These are phyloP conservation scores for Penicillium sp. DNA, from an alignment of 2,329 filamentous ascomycete genomes.

Conservation along the genomic window DNA sequence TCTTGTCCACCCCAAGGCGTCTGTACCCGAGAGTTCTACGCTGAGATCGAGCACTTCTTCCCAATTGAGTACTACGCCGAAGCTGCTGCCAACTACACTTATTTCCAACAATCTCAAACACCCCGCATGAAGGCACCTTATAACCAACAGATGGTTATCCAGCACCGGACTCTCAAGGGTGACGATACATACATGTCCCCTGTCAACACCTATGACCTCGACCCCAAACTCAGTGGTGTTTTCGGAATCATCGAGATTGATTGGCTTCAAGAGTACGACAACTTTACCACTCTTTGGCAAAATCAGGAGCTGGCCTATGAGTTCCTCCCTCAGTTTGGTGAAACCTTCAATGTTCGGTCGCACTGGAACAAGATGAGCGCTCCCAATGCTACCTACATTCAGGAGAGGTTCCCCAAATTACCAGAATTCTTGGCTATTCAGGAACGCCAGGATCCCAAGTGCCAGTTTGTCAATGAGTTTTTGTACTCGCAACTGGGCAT, in stretches of 20 bases:
- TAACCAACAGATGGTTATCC: constrained; percentile 16
- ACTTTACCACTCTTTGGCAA: constrained; percentile 15
- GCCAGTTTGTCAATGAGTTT: constrained; percentile 20
- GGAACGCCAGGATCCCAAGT: constrained; percentile 17
- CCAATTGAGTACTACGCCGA: constrained; percentile 16
- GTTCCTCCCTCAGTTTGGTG: constrained; percentile 14
- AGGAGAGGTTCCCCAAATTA: constrained; percentile 13
- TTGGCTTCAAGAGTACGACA: constrained; percentile 17
- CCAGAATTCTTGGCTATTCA: constrained; percentile 16
- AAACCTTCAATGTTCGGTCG: constrained; percentile 14
- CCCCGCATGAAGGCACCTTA: constrained; percentile 14
- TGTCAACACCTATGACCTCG: constrained; percentile 20
- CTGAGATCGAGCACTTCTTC: constrained; percentile 22
- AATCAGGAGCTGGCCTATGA: constrained; percentile 13
- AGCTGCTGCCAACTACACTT: constrained; percentile 13
- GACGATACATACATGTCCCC: constrained; percentile 20
- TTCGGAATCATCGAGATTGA: constrained; percentile 17
- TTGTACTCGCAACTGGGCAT: constrained; percentile 16
- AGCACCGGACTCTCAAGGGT: constrained; percentile 14
- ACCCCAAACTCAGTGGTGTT: constrained; percentile 12
- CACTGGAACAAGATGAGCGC: constrained; percentile 21
- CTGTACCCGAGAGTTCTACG: constrained; percentile 17
- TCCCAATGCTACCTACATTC: constrained; percentile 10
- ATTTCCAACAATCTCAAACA: constrained; percentile 11
- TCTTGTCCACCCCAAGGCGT: constrained; percentile 15